Percentiles rank a stretch among this genome's conserved stretches.
These are phyloP conservation scores for Pyrenula aspistea DNA, from an alignment of 495 filamentous ascomycete species.

Conservation along the genomic window DNA sequence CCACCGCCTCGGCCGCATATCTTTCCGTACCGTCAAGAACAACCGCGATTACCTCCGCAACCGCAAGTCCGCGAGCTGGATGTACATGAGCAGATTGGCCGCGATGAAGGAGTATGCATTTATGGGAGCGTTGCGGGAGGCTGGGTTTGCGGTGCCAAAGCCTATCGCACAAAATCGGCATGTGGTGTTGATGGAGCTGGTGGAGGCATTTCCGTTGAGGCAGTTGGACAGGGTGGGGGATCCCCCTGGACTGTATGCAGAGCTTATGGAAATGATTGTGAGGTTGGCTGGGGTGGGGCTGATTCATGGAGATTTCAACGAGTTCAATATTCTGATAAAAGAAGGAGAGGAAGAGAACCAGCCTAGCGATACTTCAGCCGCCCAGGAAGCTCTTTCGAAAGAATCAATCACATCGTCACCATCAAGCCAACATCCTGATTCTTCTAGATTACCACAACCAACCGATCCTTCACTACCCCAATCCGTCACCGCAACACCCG, in stretches of 20 bases:
- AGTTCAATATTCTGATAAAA: slow-evolving; percentile 94
- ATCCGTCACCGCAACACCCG: slow-evolving; percentile 27
- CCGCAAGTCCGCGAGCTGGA: slow-evolving; percentile 70
- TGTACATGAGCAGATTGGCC: slow-evolving; percentile 90
- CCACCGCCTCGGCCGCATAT: slow-evolving; percentile 88
- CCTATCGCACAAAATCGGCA: slow-evolving; percentile 81
- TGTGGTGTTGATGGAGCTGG: slow-evolving; percentile 86
- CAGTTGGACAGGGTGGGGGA: slow-evolving; percentile 71
- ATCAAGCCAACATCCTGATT: background rate
- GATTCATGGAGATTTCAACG: slow-evolving; percentile 98
- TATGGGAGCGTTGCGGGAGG: slow-evolving; percentile 72
- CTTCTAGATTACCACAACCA: slow-evolving; percentile 6
- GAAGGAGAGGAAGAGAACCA: slow-evolving; percentile 41
- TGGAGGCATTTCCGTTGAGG: slow-evolving; percentile 81
- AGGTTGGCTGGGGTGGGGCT: slow-evolving; percentile 75
- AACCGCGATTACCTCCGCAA: slow-evolving; percentile 94
- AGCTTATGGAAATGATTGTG: slow-evolving; percentile 79
- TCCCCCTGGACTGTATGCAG: slow-evolving; percentile 69
- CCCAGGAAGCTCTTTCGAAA: background rate
- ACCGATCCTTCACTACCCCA: slow-evolving; percentile 16
- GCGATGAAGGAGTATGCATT: slow-evolving; percentile 88
- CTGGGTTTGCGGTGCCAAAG: slow-evolving; percentile 79
- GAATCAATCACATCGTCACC: background rate
- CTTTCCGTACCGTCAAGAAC: slow-evolving; percentile 88
- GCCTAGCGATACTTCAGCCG: background rate